These are phyloP conservation scores for Blastobotrys proliferans DNA, from an alignment of 1,139 yeast genomes.

Conservation along the genomic window DNA sequence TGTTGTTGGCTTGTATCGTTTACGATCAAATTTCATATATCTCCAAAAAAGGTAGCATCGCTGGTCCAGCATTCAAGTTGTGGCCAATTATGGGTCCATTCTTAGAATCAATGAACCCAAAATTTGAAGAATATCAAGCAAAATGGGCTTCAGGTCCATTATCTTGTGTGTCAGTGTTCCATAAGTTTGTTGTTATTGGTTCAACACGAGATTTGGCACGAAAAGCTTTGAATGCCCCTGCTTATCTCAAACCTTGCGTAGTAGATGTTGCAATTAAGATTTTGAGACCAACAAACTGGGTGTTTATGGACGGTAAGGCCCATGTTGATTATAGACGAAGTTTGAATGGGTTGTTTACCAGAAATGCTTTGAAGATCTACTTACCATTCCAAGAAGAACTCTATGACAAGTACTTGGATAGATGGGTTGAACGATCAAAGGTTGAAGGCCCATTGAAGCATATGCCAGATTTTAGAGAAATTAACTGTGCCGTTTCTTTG, in stretches of 20 bases:
- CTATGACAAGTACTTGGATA: conserved; percentile 74
- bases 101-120: conserved; percentile 91
- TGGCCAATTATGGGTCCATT: conserved; percentile 98
- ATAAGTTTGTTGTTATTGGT: conserved; percentile 95
- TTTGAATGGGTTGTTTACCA: conserved; percentile 82
- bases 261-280: conserved; percentile 95
- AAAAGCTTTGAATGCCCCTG: conserved; percentile 80
- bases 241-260: conserved; percentile 91
- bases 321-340: conserved; percentile 91
- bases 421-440: conserved; percentile 53
- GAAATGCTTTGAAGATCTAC: conserved; percentile 75
- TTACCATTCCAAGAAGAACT: conserved; percentile 78
- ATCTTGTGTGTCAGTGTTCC: conserved; percentile 95
- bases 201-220: conserved; percentile 86
- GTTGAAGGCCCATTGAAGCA: conserved; percentile 62
- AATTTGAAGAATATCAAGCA: conserved; percentile 85
- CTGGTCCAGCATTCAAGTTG: conserved; percentile 79
- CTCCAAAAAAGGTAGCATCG: conserved; percentile 75
- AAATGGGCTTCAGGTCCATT: conserved; percentile 95
- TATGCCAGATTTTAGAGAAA: conserved; percentile 92
- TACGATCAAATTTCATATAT: conserved; percentile 83
- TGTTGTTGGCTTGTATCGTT: conserved; percentile 49
- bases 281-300: conserved; percentile 95
- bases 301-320: conserved; percentile 90
- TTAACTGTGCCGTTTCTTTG: conserved; percentile 88